Percentiles rank a stretch among this genome's conserved stretches.
Conservation (phyloP, 2,329 filamentous ascomycete species). For the Chaetomiaceae sp. region DNA sequence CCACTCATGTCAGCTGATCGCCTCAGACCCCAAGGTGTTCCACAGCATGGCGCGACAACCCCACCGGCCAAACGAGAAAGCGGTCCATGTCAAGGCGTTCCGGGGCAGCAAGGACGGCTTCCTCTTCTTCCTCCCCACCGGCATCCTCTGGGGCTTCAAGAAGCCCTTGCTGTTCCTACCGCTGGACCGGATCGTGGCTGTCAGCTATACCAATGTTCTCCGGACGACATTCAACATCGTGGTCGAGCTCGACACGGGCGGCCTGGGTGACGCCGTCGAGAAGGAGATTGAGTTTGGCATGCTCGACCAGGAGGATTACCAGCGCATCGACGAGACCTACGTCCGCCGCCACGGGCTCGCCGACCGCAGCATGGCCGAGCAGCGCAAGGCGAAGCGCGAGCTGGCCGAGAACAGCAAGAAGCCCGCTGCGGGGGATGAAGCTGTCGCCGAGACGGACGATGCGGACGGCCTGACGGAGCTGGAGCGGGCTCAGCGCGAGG, state of each 20-base stretch:
- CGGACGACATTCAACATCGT: constrained; percentile 66
- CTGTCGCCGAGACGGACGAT: constrained; percentile 36
- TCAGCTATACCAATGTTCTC: constrained; percentile 65
- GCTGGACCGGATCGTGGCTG: constrained; percentile 54
- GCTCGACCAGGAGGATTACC: constrained; percentile 66
- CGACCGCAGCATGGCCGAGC: constrained; percentile 65
- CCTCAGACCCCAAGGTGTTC: constrained; percentile 53
- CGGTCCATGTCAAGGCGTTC: constrained; percentile 63
- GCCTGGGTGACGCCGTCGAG: constrained; percentile 31
- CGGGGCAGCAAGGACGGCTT: constrained; percentile 65
- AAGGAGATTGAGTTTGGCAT: constrained; percentile 65
- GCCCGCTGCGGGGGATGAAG: constrained; percentile 30
- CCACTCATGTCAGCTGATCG: constrained; percentile 42
- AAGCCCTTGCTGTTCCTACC: constrained; percentile 64
- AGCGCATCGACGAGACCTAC: constrained; percentile 58
- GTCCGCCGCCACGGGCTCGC: constrained; percentile 58
- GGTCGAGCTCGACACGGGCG: constrained; percentile 49
- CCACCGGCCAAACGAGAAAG: constrained; percentile 57
- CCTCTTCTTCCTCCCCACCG: constrained; percentile 61
- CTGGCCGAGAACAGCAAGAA: constrained; percentile 55
- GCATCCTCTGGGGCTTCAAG: constrained; percentile 67
- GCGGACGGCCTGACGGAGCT: constrained; percentile 44
- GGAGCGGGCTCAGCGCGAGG: constrained; percentile 46
- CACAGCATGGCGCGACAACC: constrained; percentile 53
- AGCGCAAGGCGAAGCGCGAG: constrained; percentile 60